Base-by-base conservation (phyloP, 2,329 filamentous ascomycete species). In the Aspergillus pseudoterreus region DNA sequence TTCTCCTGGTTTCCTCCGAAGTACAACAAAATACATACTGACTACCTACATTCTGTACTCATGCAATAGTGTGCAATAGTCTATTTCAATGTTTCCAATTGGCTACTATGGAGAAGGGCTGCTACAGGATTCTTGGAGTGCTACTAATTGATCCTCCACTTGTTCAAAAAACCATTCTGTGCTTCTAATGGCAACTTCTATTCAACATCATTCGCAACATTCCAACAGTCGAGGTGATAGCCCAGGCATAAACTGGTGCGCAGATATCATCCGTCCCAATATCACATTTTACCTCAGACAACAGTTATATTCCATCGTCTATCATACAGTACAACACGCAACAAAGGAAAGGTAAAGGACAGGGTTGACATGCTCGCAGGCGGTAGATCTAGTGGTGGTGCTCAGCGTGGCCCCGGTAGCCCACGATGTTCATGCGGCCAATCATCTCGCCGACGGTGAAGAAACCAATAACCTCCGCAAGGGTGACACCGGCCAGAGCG, bases 361-460 rank as follows among this genome's bases (percentile, higher is more conserved):
- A 58, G 61, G 54, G 49, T 58, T 50, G 54, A 49, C 50, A 56
- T 60, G 57, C 62, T 62, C 62, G 53, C 53, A 60, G 58, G 56
- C 59, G 56, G 58, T 54, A 62, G 52, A 57, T 60, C 60, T 63
- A 57, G 57, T 71, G 60, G 57, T 73, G 68, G 63, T 80, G 80
- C 57, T 73, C 73, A 58, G 71, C 69, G 71, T 88, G 83, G 69
- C 88, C 88, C 74, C 82, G 83, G 82, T 99, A 99, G 59, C 94
- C 94, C 64, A 99, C 81, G 63, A 99, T 74, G 87, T 99, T 97
- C 78, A 94, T 84, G 68, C 92, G 84, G 66, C 94, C 94, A 66
- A 99, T 85, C 74, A 99, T 97, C 82, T 97, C 92, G 60, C 94
- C 94, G 50, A 97, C 84, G 56, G 92, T 95, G 82, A 97, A 99